A percentile compares a stretch with the other conserved stretches of the same genome.
Conservation (phyloP, 371 early-diverging fungal genomes). For the Actinomucor elegans region DNA sequence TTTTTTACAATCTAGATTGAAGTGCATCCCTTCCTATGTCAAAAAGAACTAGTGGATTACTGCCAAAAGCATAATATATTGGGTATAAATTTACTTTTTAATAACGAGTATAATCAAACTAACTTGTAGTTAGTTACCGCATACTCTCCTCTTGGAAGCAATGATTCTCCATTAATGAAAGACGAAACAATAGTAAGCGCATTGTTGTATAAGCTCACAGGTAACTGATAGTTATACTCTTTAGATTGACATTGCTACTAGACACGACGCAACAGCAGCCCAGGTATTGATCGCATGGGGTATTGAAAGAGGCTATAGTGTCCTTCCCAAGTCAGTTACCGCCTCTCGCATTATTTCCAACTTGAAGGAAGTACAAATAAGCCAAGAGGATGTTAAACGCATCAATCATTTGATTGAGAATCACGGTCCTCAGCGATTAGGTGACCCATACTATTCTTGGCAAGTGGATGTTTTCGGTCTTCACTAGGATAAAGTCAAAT, state of each 20-base stretch:
- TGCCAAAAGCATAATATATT: conserved; percentile 29
- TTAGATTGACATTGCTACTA: conserved; percentile 56
- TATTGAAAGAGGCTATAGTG: conserved; percentile 52
- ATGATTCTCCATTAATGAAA: conserved; percentile 25
- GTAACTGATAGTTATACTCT: not conserved
- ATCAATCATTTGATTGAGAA: conserved; percentile 13
- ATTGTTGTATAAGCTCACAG: not conserved
- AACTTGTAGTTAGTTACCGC: conserved; percentile 23
- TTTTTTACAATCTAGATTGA: too few species aligned
- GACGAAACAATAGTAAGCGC: conserved; percentile 23
- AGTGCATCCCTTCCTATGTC: conserved; percentile 48
- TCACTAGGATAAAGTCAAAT: conserved; percentile 4
- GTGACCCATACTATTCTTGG: conserved; percentile 19
- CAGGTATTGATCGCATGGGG: conserved; percentile 78
- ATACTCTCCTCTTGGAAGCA: conserved; percentile 42
- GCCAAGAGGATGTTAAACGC: conserved; percentile 13
- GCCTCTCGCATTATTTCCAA: conserved; percentile 38
- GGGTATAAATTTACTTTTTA: conserved; percentile 7
- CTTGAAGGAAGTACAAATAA: conserved; percentile 13
- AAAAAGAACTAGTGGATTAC: conserved; percentile 24
- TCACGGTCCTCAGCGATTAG: conserved; percentile 6
- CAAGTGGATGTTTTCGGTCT: conserved; percentile 17
- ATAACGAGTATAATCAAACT: not conserved
- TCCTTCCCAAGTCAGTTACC: conserved; percentile 52
- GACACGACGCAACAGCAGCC: conserved; percentile 61